Evolutionary conservation across 208 protist species (phyloP).

Genomic region (Trypanosoma platydactyli): DNA sequence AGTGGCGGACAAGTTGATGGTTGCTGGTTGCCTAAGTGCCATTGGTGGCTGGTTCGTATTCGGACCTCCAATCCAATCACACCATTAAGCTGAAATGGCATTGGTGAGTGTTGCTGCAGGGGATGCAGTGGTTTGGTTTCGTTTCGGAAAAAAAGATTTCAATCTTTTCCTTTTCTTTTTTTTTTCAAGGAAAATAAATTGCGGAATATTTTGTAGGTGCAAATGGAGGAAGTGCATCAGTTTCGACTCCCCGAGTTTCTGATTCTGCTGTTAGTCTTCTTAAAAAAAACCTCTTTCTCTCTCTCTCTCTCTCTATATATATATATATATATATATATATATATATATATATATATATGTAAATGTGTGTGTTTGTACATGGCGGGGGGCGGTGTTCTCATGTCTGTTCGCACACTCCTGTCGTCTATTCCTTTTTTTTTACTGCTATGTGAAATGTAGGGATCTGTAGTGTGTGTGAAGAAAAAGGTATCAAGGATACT

Average conservation of each 20-base stretch:
- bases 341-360: conserved; percentile 3
- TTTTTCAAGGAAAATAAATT: conserved; percentile 7
- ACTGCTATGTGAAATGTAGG: background rate
- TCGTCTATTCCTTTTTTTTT: too few species aligned
- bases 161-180: conserved; percentile 9
- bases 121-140: background rate
- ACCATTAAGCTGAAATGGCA: conserved; percentile 46
- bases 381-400: too few species aligned
- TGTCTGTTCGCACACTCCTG: too few species aligned
- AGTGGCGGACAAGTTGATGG: conserved; percentile 64
- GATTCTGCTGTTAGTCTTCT: background rate
- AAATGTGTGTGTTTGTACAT: background rate
- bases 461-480: background rate
- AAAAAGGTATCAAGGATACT: background rate
- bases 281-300: background rate
- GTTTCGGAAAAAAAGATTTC: background rate
- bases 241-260: background rate
- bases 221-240: background rate
- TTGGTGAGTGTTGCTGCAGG: background rate
- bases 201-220: background rate
- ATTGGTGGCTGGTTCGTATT: conserved; percentile 59
- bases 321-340: conserved; percentile 24
- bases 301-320: background rate
- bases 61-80: conserved; percentile 57
- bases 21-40: conserved; percentile 36